Evolutionary conservation across 495 filamentous ascomycete species (phyloP).

Genomic region (Lophiotrema nucula): DNA sequence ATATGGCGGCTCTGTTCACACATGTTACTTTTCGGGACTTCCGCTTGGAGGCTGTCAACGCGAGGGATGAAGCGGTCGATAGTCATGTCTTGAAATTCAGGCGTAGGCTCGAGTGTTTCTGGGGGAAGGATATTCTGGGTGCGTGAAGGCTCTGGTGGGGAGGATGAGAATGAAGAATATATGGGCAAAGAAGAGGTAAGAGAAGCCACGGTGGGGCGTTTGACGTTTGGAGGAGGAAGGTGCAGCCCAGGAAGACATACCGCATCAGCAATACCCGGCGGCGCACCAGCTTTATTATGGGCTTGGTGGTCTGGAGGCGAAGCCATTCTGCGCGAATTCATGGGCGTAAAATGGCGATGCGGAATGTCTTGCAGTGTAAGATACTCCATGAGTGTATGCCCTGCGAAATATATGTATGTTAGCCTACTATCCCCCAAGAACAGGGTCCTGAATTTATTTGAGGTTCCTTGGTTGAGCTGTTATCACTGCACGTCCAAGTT

Average conservation of each 20-base stretch:
- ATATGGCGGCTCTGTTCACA: constrained; percentile 10
- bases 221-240: background rate
- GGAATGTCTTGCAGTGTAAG: constrained; percentile 21
- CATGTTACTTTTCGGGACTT: constrained; percentile 8
- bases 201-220: background rate
- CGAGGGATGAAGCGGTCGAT: background rate
- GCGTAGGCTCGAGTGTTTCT: background rate
- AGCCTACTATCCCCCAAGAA: too few species aligned
- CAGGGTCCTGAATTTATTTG: too few species aligned
- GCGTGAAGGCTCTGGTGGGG: background rate
- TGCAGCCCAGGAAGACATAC: too few species aligned
- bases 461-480: too few species aligned
- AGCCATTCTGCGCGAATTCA: constrained; percentile 6
- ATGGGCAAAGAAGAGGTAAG: background rate
- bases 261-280: constrained; percentile 9
- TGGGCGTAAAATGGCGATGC: background rate
- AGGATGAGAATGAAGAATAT: background rate
- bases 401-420: too few species aligned
- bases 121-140: background rate
- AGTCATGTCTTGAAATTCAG: background rate
- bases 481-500: background rate
- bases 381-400: constrained; percentile 24
- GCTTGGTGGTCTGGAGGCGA: constrained; percentile 2
- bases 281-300: background rate
- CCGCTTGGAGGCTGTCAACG: constrained; percentile 4